A percentile compares a stretch with the other conserved stretches of the same genome.
Conservation (phyloP, 140 eudicot species). For the Oenanthe javanica region DNA sequence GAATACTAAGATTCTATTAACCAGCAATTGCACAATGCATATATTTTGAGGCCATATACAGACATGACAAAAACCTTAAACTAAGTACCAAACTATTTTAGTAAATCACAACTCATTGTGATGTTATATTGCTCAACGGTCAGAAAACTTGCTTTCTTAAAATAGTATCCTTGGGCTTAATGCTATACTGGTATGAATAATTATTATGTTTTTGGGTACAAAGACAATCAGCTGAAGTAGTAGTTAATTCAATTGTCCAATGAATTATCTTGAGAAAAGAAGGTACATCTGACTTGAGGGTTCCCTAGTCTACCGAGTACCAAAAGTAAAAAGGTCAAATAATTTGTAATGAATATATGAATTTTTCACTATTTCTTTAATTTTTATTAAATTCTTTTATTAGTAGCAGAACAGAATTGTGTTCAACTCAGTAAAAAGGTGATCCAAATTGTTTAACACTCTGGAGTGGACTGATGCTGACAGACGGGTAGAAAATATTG, state of each 20-base stretch:
- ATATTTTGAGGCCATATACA: neutral
- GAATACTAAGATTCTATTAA: conserved; percentile 14
- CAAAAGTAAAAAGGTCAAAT: neutral
- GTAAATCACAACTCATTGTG: neutral
- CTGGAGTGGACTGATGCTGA: neutral
- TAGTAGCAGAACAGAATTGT: neutral
- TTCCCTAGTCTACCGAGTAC: neutral
- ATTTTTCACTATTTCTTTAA: neutral
- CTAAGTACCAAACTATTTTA: neutral
- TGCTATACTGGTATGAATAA: neutral
- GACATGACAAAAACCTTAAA: neutral
- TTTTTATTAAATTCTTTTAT: neutral
- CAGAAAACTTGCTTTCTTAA: neutral
- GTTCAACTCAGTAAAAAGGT: neutral
- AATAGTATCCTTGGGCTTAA: neutral
- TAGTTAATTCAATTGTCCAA: neutral
- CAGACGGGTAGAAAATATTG: conserved; percentile 6
- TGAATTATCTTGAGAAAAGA: neutral
- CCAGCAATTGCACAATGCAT: conserved; percentile 13
- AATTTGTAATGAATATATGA: neutral
- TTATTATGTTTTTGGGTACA: neutral
- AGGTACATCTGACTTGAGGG: neutral
- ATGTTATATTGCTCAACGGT: neutral
- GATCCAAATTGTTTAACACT: neutral
- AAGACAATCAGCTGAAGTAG: neutral